Evolutionary conservation across 345 rosid genomes (phyloP).

Genomic region (Aurinia saxatilis): DNA sequence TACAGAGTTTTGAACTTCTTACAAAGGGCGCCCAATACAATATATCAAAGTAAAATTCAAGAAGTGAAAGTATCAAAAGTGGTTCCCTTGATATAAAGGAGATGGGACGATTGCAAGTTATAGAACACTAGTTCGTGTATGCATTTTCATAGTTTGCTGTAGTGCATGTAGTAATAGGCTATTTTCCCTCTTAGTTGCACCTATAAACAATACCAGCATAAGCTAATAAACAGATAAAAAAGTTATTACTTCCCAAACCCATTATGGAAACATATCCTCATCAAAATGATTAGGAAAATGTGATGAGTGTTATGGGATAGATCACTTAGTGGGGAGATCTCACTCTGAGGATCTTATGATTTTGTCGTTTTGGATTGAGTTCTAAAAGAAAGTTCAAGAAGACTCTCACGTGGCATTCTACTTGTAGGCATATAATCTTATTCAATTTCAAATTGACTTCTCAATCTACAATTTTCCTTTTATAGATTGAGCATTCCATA

Average conservation of each 20-base stretch:
- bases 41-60: too few species aligned
- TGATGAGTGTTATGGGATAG: neutral
- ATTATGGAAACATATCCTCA: neutral
- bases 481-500: slow-evolving; percentile 58
- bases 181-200: too few species aligned
- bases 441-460: slow-evolving; percentile 23
- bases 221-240: neutral
- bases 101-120: too few species aligned
- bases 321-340: slow-evolving; percentile 10
- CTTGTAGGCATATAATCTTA: slow-evolving; percentile 2
- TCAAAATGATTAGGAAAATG: slow-evolving; percentile 12
- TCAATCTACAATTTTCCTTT: neutral
- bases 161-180: too few species aligned
- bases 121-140: too few species aligned
- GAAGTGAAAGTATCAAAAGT: too few species aligned
- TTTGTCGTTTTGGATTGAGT: neutral
- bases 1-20: too few species aligned
- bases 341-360: slow-evolving; percentile 16
- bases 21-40: too few species aligned
- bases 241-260: neutral
- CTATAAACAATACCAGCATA: neutral
- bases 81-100: too few species aligned
- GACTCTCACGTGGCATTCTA: slow-evolving; percentile 19
- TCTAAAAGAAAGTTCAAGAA: slow-evolving; percentile 17
- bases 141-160: too few species aligned